phyloP scores from a whole-genome alignment of 2,329 filamentous ascomycete genomes.

The Colletotrichum neosansevieriae region DNA sequence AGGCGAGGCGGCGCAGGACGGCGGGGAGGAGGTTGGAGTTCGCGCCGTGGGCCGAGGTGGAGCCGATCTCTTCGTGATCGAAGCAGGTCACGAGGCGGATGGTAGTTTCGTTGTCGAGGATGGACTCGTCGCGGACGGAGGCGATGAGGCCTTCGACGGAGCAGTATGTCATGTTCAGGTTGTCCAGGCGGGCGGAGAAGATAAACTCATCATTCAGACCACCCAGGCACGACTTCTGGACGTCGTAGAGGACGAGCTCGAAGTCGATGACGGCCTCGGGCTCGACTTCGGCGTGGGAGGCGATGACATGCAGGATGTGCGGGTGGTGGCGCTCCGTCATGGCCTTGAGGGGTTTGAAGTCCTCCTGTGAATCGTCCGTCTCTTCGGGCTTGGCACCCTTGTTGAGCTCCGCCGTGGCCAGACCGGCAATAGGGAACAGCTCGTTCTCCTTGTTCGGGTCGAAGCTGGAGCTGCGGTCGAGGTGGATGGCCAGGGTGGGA shows the following conservation, averaged over 20 bases:
- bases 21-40: conserved; percentile 92
- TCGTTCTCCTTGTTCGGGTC: conserved; percentile 98
- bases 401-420: conserved; percentile 90
- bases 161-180: conserved; percentile 97
- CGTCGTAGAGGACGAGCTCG: conserved; percentile 96
- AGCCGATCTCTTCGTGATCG: conserved; percentile 98
- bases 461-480: conserved; percentile 88
- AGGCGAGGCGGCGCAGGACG: conserved; percentile 86
- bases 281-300: conserved; percentile 78
- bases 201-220: conserved; percentile 94
- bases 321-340: conserved; percentile 89
- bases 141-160: conserved; percentile 86
- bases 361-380: conserved; percentile 56
- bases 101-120: conserved; percentile 79
- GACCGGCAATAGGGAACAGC: conserved; percentile 90
- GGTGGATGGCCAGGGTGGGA: conserved; percentile 92
- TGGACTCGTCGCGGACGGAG: conserved; percentile 73
- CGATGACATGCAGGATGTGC: conserved; percentile 86
- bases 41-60: conserved; percentile 90
- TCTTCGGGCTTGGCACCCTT: conserved; percentile 63
- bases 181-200: conserved; percentile 95
- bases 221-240: conserved; percentile 89
- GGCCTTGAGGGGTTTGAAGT: conserved; percentile 81
- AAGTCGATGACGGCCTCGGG: conserved; percentile 87
- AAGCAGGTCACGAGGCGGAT: conserved; percentile 96